Evolutionary conservation across 192 early-diverging fungal genomes (phyloP).

Genomic region (Coemansia sp.): DNA sequence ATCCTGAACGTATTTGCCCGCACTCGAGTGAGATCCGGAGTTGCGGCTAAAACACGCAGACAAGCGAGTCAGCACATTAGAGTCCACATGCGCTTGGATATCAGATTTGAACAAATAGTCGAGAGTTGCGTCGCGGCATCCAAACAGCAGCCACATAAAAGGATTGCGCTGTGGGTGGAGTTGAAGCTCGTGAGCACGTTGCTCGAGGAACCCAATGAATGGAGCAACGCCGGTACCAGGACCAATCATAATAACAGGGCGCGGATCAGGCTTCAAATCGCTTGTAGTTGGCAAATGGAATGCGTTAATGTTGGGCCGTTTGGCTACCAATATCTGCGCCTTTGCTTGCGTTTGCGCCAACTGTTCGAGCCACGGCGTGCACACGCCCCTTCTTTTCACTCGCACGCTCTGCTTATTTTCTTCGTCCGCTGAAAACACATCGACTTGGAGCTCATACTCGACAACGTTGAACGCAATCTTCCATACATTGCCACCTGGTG

Average conservation of each 20-base stretch:
- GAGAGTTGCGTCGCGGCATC: conserved; percentile 65
- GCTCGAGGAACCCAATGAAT: conserved; percentile 84
- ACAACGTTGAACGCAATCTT: conserved; percentile 89
- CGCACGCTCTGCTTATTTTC: conserved; percentile 4
- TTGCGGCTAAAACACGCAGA: conserved; percentile 69
- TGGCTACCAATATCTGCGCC: conserved; percentile 55
- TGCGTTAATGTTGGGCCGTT: conserved; percentile 57
- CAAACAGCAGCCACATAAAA: conserved; percentile 71
- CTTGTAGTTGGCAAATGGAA: conserved; percentile 64
- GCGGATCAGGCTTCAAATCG: conserved; percentile 34
- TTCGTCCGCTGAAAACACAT: conserved; percentile 29
- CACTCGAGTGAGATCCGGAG: conserved; percentile 16
- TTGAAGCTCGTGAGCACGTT: conserved; percentile 59
- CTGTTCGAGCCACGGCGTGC: conserved; percentile 78
- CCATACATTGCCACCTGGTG: conserved; percentile 50
- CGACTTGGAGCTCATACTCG: conserved; percentile 57
- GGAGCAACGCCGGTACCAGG: conserved; percentile 97
- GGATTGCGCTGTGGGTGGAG: neutral
- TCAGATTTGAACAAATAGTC: conserved; percentile 74
- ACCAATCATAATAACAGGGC: conserved; percentile 81
- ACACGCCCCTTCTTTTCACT: conserved; percentile 63
- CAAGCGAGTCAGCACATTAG: conserved; percentile 59
- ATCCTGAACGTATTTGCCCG: conserved; percentile 82
- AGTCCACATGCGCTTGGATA: conserved; percentile 52
- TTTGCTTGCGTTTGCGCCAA: conserved; percentile 35